Evolutionary conservation across 2,329 filamentous ascomycete genomes (phyloP), one percentile per base, ranked within the genome.

Genomic region (Alternaria longipes): DNA sequence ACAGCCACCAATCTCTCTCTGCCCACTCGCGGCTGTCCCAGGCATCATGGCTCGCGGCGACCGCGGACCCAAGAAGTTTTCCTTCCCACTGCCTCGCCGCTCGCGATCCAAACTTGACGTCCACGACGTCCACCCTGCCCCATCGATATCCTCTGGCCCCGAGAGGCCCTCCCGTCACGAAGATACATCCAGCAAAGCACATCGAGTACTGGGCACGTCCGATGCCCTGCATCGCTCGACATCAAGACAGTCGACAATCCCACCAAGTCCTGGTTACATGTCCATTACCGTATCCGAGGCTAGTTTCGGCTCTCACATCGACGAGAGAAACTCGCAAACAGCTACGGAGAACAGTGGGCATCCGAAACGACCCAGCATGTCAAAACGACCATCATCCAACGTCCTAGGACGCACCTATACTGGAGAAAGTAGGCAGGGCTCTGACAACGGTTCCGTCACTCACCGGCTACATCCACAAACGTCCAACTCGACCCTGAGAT

Each of bases 401-500:
- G 56, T 75, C 8, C 64, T 79, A 44, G 74, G 73, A 9, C 59
- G 56, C 52, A 59, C 57, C 42, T 72, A 68, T 61, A 60, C 64
- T 30, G 67, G 58, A 8, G 70, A 69, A 42, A 71, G 66, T 7
- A 68, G 68, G 11, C 67, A 66, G 7, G 69, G 63, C 34, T 76
- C 78, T 1, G 68, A 74, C 46, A 66, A 69, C 56, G 79, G 74
- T 54, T 68, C 72, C 14, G 50, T 69, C 52, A 74, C 69, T 63
- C 64, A 70, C 41, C 70, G 68, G 24, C 57, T 79, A 42, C 67
- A 72, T 18, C 68, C 72, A 18, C 70, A 77, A 46, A 66, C 69
- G 12, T 82, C 79, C 8, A 79, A 70, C 56, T 78, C 76, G 9
- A 81, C 79, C 34, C 71, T 81, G 67, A 78, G 75, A 54, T 81